Conservation (phyloP, 2,329 filamentous ascomycete genomes). For the Talaromyces sp. region DNA sequence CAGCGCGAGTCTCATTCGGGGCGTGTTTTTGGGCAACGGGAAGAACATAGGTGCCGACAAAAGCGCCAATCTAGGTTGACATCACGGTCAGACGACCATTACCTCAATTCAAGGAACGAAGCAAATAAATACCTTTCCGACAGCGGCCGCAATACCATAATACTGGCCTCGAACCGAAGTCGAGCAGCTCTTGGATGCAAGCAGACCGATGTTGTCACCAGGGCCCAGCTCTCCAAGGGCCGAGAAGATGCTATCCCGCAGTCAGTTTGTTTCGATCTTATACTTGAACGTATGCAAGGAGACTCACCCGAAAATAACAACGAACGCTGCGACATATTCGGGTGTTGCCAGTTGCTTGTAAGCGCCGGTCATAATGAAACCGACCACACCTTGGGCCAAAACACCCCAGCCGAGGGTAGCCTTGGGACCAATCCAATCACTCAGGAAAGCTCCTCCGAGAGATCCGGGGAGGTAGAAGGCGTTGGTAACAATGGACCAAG, state of each 20-base stretch:
- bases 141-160: constrained; percentile 49
- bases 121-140: constrained; percentile 24
- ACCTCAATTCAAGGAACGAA: not conserved
- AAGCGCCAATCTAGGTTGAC: constrained; percentile 52
- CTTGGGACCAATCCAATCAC: constrained; percentile 73
- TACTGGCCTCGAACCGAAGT: constrained; percentile 80
- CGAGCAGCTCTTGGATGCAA: constrained; percentile 81
- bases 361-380: constrained; percentile 81
- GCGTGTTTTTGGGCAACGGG: constrained; percentile 60
- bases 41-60: constrained; percentile 80
- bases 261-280: not conserved
- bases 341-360: constrained; percentile 65
- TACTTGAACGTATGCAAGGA: not conserved
- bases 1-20: constrained; percentile 51
- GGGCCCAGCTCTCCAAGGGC: constrained; percentile 76
- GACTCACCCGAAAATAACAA: constrained; percentile 64
- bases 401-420: constrained; percentile 69
- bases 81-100: not conserved
- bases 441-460: constrained; percentile 67
- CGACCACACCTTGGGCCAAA: constrained; percentile 66
- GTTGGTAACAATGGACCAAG: constrained; percentile 85
- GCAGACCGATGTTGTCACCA: constrained; percentile 83
- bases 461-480: constrained; percentile 84
- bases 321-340: constrained; percentile 66
- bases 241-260: constrained; percentile 56